Evolutionary conservation across 768 basidiomycete genomes (phyloP), one percentile per base, ranked within the genome.

Genomic region (Neoboletus subvelutipes): DNA sequence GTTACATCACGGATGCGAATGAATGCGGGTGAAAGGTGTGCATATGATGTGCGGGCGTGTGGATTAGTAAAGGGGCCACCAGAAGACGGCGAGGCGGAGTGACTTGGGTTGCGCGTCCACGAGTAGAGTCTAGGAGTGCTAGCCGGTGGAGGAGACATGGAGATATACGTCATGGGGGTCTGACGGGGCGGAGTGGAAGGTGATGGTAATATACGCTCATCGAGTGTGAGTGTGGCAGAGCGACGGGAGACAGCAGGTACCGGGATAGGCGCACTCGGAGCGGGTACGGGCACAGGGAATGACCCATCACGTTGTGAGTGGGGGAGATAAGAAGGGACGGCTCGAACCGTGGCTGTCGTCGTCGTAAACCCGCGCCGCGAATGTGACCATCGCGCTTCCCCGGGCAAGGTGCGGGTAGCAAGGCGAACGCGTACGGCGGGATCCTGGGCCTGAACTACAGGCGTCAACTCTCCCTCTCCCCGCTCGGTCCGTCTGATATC

Each of bases 61-160:
- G 80, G 78, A 64, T 86, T 87, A 50, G 81, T 79, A 51, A 87
- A 77, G 8, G 83, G 85, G 13, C 74, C 63, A n/a, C 77, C 74
- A 24, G 69, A 53, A 59, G 72, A 57, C 52, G 64, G 58, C 64
- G 70, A 54, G 69, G 70, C 11, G 73, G 82, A 45, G 74, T 77
- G 28, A 58, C 50, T 40, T 69, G 73, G 56, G 66, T 66, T 52
- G 67, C 64, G 53, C n/a, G 72, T 59, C 85, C 85, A 86, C 1
- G 78, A 73, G 66, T 85, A 85, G 31, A 85, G 72, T 40, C 81
- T 76, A 9, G 84, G 85, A 1, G 84, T 81, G 50, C 80, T 78
- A 7, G 80, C 70, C 1, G 82, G 82, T 7, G 83, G 75, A 5
- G 84, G 81, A 3, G 84, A 84, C 28, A 83, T 82, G n/a, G 69